Evolutionary conservation across 2,329 filamentous ascomycete genomes (phyloP), one percentile per base, ranked within the genome.

Genomic region (Tolypocladium album): DNA sequence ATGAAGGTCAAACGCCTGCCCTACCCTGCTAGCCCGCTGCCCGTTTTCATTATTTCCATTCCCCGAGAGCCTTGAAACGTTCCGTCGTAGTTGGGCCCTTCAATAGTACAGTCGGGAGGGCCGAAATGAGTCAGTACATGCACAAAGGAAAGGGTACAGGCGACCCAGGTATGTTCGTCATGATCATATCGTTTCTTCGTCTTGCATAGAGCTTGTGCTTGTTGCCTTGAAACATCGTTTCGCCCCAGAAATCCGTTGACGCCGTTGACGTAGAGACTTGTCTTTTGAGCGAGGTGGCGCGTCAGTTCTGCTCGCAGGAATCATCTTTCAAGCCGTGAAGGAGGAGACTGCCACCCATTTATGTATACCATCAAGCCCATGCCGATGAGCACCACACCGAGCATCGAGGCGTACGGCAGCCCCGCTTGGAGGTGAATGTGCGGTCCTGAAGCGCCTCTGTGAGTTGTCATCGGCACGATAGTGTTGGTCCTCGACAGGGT

Each of bases 351-450:
- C 89, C 89, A 93, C 58, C 88, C 88, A 69, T 94, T 94, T 66
- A 94, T 80, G 73, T 92, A 92, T 50, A 88, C 89, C 90, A 94
- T 94, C 64, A 94, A 72, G 17, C 90, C 88, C 76, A 94, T 88
- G 39, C 90, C 90, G 62, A 94, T 77, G 60, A 94, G 74, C 34
- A 94, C 89, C 39, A 94, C 90, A 13, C 90, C 88, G 55, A 94
- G 75, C 83, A 93, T 91, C 2, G 88, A 92, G 47, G 88, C 87
- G 69, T 92, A 93, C 20, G 90, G 90, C 61, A 89, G 78, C 60
- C 82, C 80, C 55, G 86, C 71, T 47, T 74, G 67, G 60, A 82
- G 68, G 57, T 71, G 77, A 64, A 74, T 75, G 55, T 81, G 78
- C 60, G 70, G 78, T 62, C 71, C 69, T 62, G 75, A 70, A 62